Evolutionary conservation across 176 grass and related monocot genomes (phyloP), one percentile per base, ranked within the genome.

Genomic region (Oryza australiensis): DNA sequence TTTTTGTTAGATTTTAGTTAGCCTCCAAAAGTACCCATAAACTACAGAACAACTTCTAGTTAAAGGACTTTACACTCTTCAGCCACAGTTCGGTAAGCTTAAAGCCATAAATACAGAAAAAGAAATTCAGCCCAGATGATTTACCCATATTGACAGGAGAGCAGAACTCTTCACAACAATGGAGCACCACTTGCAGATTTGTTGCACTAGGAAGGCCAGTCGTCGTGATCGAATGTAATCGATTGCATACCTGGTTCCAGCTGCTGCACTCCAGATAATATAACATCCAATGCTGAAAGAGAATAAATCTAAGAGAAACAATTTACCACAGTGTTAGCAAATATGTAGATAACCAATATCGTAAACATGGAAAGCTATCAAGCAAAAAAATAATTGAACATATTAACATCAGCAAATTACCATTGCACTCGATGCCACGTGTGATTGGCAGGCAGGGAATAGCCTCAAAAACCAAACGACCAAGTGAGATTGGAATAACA

Each of bases 261-360:
- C 87, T 72, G 82, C 89, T 27, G 72, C 77, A 15, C 91, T 88
- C 89, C 97, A 99, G 49, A 96, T 91, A 70, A 99, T 92, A 77
- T 95, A 96, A 68, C 91, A 99, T 49, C 97, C 97, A 70, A 99
- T 90, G 73, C 97, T 99, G 70, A 99, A 99, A 33, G 93, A 94
- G 83, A 99, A 97, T 6, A 97, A 65, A 87, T 97, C 95, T 97
- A 80, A 68, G 63, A 64, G 7, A 71, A 22, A 75, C 0, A 78
- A 26, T 9, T 59, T 77, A 70, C 13, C 62, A 73, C 10, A 23
- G 7, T 28, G 32, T 89, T 41, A 79, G 18, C 29, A 53, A 72
- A 86, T 20, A 13, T 28, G 2, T 53, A 23, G 23, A n/a, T 14
- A 32, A 67, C 18, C 13, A 26, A 49, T 38, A 23, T 48, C 16